These are phyloP conservation scores for Hyaloscypha hepaticicola DNA, from an alignment of 495 filamentous ascomycete genomes.

Conservation along the genomic window DNA sequence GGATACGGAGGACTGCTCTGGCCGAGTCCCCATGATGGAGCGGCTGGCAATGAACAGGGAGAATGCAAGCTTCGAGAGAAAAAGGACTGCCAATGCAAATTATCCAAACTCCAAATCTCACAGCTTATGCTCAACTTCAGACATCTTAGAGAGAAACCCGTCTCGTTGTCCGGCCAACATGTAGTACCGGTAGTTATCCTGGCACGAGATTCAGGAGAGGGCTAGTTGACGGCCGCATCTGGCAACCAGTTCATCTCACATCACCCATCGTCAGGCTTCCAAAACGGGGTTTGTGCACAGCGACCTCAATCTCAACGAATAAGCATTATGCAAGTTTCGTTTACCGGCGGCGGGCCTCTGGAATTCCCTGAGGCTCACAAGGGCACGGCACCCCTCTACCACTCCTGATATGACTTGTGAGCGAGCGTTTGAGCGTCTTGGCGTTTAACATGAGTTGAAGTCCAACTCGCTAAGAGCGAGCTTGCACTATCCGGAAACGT, in stretches of 20 bases:
- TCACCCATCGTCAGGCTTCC: background rate
- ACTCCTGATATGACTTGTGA: background rate
- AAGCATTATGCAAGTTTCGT: background rate
- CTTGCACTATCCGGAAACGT: too few relatives aligned
- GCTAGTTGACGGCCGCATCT: background rate
- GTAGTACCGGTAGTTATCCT: background rate
- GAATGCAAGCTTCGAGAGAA: background rate
- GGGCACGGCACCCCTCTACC: background rate
- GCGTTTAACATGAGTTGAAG: background rate
- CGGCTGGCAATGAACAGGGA: background rate
- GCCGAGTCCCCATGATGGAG: too few relatives aligned
- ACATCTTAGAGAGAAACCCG: too few relatives aligned
- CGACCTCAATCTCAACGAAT: background rate
- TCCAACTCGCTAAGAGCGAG: too few relatives aligned
- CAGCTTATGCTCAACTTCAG: background rate
- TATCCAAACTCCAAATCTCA: background rate
- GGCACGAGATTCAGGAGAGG: background rate
- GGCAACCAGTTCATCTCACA: background rate
- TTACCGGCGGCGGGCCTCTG: too few relatives aligned
- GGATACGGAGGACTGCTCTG: too few relatives aligned
- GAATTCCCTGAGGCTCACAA: too few relatives aligned
- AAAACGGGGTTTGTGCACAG: background rate
- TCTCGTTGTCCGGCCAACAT: too few relatives aligned
- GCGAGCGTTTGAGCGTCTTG: background rate
- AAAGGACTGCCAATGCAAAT: too few relatives aligned